These are phyloP conservation scores for Cutaneotrichosporon cutaneum DNA, from an alignment of 1,284 basidiomycete genomes.

Conservation along the genomic window DNA sequence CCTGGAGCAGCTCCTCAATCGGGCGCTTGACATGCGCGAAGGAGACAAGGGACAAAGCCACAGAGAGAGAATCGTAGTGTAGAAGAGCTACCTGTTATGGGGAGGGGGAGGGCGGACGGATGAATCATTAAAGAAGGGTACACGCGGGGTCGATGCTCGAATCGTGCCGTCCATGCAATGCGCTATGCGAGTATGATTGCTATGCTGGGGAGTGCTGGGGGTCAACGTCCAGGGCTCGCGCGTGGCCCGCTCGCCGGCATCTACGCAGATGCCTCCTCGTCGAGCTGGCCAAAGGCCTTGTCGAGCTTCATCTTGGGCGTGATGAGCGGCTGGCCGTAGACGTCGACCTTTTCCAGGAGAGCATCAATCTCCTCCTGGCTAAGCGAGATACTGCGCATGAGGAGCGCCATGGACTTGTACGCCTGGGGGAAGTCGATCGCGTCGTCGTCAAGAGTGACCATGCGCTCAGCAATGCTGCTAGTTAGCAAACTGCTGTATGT, in stretches of 20 bases:
- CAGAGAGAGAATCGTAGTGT: not conserved
- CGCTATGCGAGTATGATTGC: not conserved
- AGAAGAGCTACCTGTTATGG: conserved; percentile 1
- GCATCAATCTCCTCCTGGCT: conserved; percentile 60
- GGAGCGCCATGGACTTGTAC: conserved; percentile 68
- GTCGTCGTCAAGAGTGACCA: conserved; percentile 79
- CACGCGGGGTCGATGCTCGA: conserved; percentile 7
- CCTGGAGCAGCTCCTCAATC: not conserved
- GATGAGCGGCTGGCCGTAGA: conserved; percentile 42
- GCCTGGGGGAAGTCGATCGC: conserved; percentile 86
- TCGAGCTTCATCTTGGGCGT: conserved; percentile 48
- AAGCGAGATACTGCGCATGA: conserved; percentile 67
- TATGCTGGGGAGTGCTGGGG: conserved; percentile 9
- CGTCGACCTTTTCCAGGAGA: conserved; percentile 47
- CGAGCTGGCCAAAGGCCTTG: conserved; percentile 38
- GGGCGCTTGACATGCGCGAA: conserved; percentile 1
- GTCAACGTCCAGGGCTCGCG: conserved; percentile 4
- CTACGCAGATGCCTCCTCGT: conserved; percentile 34
- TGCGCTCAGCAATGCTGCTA: conserved; percentile 62
- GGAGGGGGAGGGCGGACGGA: not conserved
- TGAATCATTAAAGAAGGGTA: conserved; percentile 7
- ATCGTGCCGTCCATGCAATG: conserved; percentile 20
- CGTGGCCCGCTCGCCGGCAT: not conserved
- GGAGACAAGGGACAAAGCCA: conserved; percentile 7
- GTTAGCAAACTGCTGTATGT: conserved; percentile 16